Conservation (phyloP, 2,329 filamentous ascomycete genomes). For the Microcera coccophila region DNA sequence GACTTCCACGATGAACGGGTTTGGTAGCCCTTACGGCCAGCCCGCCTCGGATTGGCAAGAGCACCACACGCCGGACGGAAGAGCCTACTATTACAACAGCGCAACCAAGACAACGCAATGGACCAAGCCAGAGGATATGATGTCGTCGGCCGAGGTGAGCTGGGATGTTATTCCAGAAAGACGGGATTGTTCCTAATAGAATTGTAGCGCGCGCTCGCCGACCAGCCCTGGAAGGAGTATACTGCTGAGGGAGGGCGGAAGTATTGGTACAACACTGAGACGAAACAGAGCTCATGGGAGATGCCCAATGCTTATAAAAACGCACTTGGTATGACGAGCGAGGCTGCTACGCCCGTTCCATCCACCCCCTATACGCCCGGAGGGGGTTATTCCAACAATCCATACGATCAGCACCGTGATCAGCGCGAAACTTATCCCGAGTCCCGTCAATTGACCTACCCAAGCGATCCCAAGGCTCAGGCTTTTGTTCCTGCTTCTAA, state of each 20-base stretch:
- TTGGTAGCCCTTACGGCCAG: slow-evolving; percentile 46
- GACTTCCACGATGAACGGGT: slow-evolving; percentile 53
- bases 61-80: slow-evolving; percentile 74
- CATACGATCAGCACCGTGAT: slow-evolving; percentile 37
- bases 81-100: slow-evolving; percentile 87
- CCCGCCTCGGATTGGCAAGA: slow-evolving; percentile 69
- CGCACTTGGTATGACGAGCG: slow-evolving; percentile 59
- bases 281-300: slow-evolving; percentile 89
- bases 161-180: neutral
- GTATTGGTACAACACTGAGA: slow-evolving; percentile 94
- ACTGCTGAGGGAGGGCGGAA: slow-evolving; percentile 80
- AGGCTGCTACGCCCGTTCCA: slow-evolving; percentile 40
- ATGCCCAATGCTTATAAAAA: slow-evolving; percentile 81
- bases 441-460: slow-evolving; percentile 55
- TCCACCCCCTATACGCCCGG: slow-evolving; percentile 41
- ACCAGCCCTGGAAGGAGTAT: slow-evolving; percentile 91
- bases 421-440: slow-evolving; percentile 45
- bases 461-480: slow-evolving; percentile 53
- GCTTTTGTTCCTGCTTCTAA: slow-evolving; percentile 59
- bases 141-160: slow-evolving; percentile 74
- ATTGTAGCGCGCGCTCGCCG: slow-evolving; percentile 67
- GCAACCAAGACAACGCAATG: slow-evolving; percentile 86
- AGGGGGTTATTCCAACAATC: slow-evolving; percentile 34
- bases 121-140: slow-evolving; percentile 87
- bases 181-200: slow-evolving; percentile 11